A percentile compares a stretch with the other conserved stretches of the same genome.
Evolutionary conservation across 2,329 filamentous ascomycete species (phyloP).

Genomic region (Trichoderma guizhouense): DNA sequence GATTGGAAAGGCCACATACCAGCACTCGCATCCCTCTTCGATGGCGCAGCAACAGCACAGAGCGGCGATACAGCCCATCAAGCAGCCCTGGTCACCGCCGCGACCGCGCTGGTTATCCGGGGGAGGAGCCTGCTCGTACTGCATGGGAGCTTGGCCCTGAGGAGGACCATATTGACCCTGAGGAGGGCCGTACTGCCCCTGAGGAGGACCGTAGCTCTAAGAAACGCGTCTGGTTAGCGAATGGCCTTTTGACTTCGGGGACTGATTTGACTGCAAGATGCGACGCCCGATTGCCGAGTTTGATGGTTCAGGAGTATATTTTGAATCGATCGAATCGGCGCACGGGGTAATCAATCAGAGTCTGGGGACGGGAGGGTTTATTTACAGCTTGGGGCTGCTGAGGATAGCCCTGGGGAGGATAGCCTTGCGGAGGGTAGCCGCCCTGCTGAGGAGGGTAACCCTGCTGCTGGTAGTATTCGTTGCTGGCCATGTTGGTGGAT

Average conservation of each 20-base stretch:
- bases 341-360: background rate
- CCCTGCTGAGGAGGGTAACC: conserved; percentile 23
- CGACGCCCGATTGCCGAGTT: conserved; percentile 1
- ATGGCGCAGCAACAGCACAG: conserved; percentile 51
- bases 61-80: conserved; percentile 46
- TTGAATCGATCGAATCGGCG: background rate
- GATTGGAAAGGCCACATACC: conserved; percentile 32
- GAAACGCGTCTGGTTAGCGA: conserved; percentile 9
- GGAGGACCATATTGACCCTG: conserved; percentile 33
- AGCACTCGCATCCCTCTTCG: conserved; percentile 51
- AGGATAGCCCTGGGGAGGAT: conserved; percentile 33
- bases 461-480: conserved; percentile 40
- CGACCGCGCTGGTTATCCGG: conserved; percentile 27
- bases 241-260: background rate
- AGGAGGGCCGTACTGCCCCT: conserved; percentile 33
- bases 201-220: conserved; percentile 33
- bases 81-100: conserved; percentile 41
- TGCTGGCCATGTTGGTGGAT: conserved; percentile 32
- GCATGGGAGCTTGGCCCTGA: conserved; percentile 41
- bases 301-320: background rate
- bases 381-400: conserved; percentile 41
- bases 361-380: background rate
- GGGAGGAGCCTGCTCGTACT: conserved; percentile 40
- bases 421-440: conserved; percentile 40
- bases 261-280: background rate